These are phyloP conservation scores for Orbilia oligospora DNA, from an alignment of 2,329 filamentous ascomycete genomes.

Conservation along the genomic window DNA sequence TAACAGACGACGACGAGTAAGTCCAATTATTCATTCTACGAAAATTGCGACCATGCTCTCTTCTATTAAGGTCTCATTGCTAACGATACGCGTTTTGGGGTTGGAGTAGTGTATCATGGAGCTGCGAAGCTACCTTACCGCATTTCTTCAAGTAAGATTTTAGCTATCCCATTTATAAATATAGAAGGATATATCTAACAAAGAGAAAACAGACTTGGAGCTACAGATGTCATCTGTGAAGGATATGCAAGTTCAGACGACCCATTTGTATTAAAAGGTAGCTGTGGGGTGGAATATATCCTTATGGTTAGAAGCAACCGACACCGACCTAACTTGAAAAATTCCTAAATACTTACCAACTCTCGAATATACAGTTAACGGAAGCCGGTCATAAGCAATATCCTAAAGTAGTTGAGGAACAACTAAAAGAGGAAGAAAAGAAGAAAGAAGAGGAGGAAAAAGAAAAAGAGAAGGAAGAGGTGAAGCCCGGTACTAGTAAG, in stretches of 20 bases:
- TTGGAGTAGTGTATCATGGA: slow-evolving; percentile 56
- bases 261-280: slow-evolving; percentile 86
- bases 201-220: slow-evolving; percentile 74
- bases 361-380: slow-evolving; percentile 35
- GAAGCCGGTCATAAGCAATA: slow-evolving; percentile 59
- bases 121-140: slow-evolving; percentile 70
- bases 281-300: slow-evolving; percentile 89
- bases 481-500: slow-evolving; percentile 16
- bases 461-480: slow-evolving; percentile 38
- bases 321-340: background rate
- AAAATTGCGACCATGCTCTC: background rate
- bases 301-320: slow-evolving; percentile 41
- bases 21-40: background rate
- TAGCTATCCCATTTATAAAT: background rate
- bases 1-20: slow-evolving; percentile 58
- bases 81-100: slow-evolving; percentile 1
- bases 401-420: slow-evolving; percentile 47
- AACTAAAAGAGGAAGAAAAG: slow-evolving; percentile 40
- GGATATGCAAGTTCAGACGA: slow-evolving; percentile 84
- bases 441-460: slow-evolving; percentile 39
- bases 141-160: slow-evolving; percentile 71
- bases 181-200: background rate
- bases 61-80: background rate
- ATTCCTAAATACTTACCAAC: slow-evolving; percentile 1
- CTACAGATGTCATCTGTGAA: slow-evolving; percentile 92